Evolutionary conservation across 2,329 filamentous ascomycete species (phyloP).

Genomic region (Hirsutella minnesotensis): DNA sequence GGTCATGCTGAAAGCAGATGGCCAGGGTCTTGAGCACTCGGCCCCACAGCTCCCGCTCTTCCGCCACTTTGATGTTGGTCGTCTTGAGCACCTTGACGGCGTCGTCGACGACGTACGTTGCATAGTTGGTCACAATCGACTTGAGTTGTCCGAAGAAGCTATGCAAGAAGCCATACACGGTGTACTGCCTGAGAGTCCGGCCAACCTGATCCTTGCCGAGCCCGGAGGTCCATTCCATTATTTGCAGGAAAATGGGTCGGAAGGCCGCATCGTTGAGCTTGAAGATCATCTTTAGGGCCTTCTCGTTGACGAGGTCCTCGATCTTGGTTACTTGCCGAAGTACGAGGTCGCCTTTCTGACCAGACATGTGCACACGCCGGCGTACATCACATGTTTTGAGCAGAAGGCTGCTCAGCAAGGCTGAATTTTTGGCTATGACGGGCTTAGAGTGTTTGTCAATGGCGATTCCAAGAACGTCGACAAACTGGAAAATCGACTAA

Average conservation of each 20-base stretch:
- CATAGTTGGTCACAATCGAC: conserved; percentile 89
- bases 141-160: conserved; percentile 77
- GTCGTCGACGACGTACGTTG: conserved; percentile 71
- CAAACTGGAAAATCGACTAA: conserved; percentile 54
- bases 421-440: conserved; percentile 62
- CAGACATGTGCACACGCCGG: conserved; percentile 37
- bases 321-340: conserved; percentile 42
- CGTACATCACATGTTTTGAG: conserved; percentile 53
- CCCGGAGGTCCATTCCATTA: conserved; percentile 69
- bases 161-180: conserved; percentile 69
- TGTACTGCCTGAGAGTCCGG: conserved; percentile 52
- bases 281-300: conserved; percentile 81
- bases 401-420: conserved; percentile 54
- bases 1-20: conserved; percentile 75
- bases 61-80: conserved; percentile 32
- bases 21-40: conserved; percentile 60
- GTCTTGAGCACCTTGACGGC: conserved; percentile 50
- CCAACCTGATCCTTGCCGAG: conserved; percentile 50
- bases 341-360: conserved; percentile 29
- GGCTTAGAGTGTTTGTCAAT: conserved; percentile 72
- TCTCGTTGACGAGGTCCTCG: conserved; percentile 55
- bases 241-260: conserved; percentile 74
- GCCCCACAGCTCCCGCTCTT: conserved; percentile 51
- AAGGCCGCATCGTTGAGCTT: conserved; percentile 94
- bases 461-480: conserved; percentile 57